Base-by-base conservation (phyloP, 371 early-diverging fungal genomes). In the Mucor mucedo region DNA sequence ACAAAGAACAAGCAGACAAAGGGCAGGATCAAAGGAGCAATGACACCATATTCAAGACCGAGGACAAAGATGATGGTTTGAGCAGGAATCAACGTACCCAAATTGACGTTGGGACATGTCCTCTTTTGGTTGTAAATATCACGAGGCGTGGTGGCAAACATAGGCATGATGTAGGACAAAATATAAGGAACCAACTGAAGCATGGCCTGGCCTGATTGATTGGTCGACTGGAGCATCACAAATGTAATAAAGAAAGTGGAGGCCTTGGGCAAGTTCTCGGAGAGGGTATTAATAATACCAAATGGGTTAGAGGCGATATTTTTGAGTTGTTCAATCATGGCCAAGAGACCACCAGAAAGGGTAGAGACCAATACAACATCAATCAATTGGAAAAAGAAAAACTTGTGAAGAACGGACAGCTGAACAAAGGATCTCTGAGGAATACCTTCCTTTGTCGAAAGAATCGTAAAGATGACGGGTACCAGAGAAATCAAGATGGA, bases 221-320 rank as follows among this genome's bases (percentile, higher is more conserved):
- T 83, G 16, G 90, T 75, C 2, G 87, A 79, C 52, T 85, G 87
- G 49, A 95, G 84, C 77, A 94, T 77, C 5, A 92, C 84, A 72
- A 91, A 95, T 13, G 90, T 90, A 54, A 93, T 86, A 62, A 91
- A 94, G 79, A 92, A 94, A 52, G 87, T 87, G 13, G 90, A 87
- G 13, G 86, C 88, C 41, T 71, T 68, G 10, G 95, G 95, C n/a
- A 92, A 70, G 0, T 81, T 81, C 5, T 63, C 62, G 10, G 89
- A 84, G 2, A 92, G 69, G 6, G 75, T 75, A 28, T 75, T 67
- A 60, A 90, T 68, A 48, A 87, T 72, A 29, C 66, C 72, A 9
- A 80, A 59, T 0, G 88, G 87, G 14, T 83, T 72, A 1, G 76
- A 52, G 14, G 70, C 49, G 21, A 92, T 54, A 4, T 56, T 55